Percentiles rank a stretch among this genome's conserved stretches.
These are phyloP conservation scores for Cynara cardunculus DNA, from an alignment of 129 eudicot genomes.

Conservation along the genomic window DNA sequence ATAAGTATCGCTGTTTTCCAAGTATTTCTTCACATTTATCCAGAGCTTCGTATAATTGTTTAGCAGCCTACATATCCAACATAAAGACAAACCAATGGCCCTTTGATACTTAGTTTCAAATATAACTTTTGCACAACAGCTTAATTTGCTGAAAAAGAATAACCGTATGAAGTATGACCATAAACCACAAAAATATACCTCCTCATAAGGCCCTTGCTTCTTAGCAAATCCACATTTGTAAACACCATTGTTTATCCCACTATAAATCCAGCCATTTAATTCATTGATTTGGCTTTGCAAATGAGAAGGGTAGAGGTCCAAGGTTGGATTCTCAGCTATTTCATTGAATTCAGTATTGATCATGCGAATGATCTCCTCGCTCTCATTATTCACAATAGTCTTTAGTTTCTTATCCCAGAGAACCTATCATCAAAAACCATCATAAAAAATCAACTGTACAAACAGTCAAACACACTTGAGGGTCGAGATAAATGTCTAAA, in stretches of 20 bases:
- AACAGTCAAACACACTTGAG: background rate
- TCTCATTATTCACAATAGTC: conserved; percentile 90
- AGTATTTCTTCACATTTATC: conserved; percentile 96
- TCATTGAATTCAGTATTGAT: conserved; percentile 81
- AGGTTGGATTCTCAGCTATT: conserved; percentile 61
- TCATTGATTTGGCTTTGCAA: conserved; percentile 69
- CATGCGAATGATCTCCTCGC: conserved; percentile 91
- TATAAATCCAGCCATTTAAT: conserved; percentile 67
- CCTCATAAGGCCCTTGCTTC: conserved; percentile 89
- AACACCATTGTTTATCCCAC: conserved; percentile 83
- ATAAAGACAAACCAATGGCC: background rate
- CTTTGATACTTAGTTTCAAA: background rate
- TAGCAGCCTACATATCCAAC: conserved; percentile 58
- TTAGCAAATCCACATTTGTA: conserved; percentile 86
- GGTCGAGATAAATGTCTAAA: background rate
- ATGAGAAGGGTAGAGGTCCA: conserved; percentile 86
- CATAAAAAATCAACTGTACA: conserved; percentile 3
- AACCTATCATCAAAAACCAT: conserved; percentile 49
- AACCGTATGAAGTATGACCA: background rate
- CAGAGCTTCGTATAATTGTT: conserved; percentile 64
- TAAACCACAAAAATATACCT: conserved; percentile 36
- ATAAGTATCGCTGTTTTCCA: conserved; percentile 71
- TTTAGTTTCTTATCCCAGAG: conserved; percentile 85
- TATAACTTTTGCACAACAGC: background rate
- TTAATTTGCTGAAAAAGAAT: background rate